Base-by-base conservation (phyloP, 1,284 basidiomycete species). In the Boletus calvinii region DNA sequence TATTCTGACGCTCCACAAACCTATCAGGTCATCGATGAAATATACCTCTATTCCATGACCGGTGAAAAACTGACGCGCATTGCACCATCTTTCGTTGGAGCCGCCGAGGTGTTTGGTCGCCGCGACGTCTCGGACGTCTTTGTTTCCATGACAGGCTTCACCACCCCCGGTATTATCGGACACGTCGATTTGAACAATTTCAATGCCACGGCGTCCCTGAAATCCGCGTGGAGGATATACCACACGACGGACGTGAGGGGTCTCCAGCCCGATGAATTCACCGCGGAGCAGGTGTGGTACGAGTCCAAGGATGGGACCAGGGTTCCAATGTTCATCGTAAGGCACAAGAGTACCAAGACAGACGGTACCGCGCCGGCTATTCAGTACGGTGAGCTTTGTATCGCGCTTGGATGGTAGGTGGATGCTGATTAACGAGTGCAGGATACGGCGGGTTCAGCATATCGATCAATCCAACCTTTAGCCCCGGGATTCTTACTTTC, bases 311-410 rank as follows among this genome's bases (percentile, higher is more conserved):
- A 94, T 62, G 90, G 90, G 0, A 93, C 90, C 2, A 79, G 77
- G 46, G 77, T 94, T 31, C 91, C 92, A 2, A 92, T 94, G 90
- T 94, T 93, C 64, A 79, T 94, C 53, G 90, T 93, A 29, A 79
- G 84, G 46, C 87, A 87, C 63, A 88, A 88, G 65, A 78, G 77
- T 20, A 88, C 86, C 17, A 73, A 78, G 58, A 75, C 82, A 48
- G 87, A 94, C 59, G 91, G 91, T 9, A 86, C 84, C 0, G 88
- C 90, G 0, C 84, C 92, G 5, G 87, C 82, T 0, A 75, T 92
- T 24, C 86, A 92, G 63, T 94, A 92, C 59, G 90, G 87, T 80
- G 63, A 68, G 75, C 10, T 66, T 20, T 15, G 35, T 17, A 12
- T 40, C 2, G 11, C 30, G 4, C 29, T 26, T 26, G 10, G 32